These are phyloP conservation scores for Glycine tomentella DNA, from an alignment of 306 rosid species.

Conservation along the genomic window DNA sequence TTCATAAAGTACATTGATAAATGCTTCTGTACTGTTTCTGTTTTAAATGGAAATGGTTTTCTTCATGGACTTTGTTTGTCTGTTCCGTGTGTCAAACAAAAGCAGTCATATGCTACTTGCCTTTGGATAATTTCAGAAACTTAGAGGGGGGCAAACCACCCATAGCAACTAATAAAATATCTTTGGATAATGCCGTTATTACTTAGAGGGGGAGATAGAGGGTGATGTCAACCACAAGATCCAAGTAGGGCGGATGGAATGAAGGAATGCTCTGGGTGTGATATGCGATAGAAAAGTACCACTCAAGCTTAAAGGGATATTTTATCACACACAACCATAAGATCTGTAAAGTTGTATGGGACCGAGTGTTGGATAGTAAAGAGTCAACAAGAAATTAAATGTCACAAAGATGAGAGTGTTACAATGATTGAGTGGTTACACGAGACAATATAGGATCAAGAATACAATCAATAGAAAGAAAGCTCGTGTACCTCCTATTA, in stretches of 20 bases:
- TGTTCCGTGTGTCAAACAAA: too few species aligned
- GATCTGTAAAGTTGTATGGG: background rate
- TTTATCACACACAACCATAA: background rate
- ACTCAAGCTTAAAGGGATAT: background rate
- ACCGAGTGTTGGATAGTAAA: background rate
- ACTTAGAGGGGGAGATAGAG: background rate
- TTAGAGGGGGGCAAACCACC: too few species aligned
- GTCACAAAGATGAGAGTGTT: background rate
- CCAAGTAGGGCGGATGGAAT: background rate
- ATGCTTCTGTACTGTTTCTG: too few species aligned
- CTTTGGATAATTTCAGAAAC: too few species aligned
- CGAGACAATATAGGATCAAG: background rate
- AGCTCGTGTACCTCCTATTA: background rate
- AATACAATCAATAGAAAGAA: background rate
- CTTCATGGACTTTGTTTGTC: conserved; percentile 19
- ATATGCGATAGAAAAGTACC: background rate
- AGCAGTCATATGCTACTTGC: too few species aligned
- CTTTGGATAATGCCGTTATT: background rate
- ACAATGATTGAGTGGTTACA: conserved; percentile 11
- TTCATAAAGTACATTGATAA: too few species aligned
- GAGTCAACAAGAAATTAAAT: background rate
- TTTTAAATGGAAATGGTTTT: background rate
- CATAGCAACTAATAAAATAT: too few species aligned
- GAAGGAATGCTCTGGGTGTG: background rate
- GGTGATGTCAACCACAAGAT: too few species aligned